These are phyloP conservation scores for Euphrasia confusa DNA, from an alignment of 257 asterid species.

Conservation along the genomic window DNA sequence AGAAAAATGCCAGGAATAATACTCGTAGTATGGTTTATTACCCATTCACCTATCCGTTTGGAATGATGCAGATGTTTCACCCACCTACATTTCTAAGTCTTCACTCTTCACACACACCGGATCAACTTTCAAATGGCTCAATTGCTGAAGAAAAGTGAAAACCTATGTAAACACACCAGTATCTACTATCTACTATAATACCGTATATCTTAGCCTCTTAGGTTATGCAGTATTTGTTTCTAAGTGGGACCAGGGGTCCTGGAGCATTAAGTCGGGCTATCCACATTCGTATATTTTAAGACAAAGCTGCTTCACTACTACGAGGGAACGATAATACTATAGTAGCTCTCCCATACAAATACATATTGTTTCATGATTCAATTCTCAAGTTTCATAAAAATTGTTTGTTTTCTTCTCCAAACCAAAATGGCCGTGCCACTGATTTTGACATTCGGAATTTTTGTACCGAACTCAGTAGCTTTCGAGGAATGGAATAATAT, in stretches of 20 bases:
- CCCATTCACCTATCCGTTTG: conserved; percentile 2
- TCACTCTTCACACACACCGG: conserved; percentile 5
- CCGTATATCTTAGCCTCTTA: background rate
- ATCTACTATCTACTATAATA: background rate
- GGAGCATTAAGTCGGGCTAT: background rate
- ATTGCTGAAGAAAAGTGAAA: background rate
- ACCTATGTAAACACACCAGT: background rate
- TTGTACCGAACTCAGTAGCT: background rate
- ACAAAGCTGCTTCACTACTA: background rate
- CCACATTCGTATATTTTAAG: background rate
- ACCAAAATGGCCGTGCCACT: background rate
- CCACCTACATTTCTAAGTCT: background rate
- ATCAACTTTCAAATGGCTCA: background rate
- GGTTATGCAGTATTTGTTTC: conserved; percentile 1
- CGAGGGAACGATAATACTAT: background rate
- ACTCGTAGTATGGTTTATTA: background rate
- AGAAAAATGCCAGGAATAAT: background rate
- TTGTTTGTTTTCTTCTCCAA: background rate
- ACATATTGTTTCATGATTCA: background rate
- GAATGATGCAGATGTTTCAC: background rate
- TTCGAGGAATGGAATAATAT: background rate
- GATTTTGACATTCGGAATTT: background rate
- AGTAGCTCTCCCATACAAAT: background rate
- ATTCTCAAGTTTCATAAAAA: background rate
- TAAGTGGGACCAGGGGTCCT: background rate